phyloP scores from a whole-genome alignment of 83 land plant species.

The Thuja plicata region DNA sequence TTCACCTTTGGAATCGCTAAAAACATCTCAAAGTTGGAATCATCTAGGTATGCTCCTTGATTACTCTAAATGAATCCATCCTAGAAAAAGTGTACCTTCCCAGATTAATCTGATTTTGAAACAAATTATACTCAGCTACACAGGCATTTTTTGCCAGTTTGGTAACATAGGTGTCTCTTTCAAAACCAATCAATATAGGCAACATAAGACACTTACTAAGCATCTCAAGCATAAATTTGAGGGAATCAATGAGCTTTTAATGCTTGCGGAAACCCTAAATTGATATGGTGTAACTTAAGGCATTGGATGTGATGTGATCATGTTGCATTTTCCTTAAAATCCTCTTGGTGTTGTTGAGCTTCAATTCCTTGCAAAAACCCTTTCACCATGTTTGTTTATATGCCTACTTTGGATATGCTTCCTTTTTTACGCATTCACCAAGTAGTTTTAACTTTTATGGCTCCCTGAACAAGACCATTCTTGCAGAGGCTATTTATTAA shows the following conservation, averaged over 20 bases:
- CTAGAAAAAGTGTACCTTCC: no score
- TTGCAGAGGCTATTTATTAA: slow-evolving; percentile 81
- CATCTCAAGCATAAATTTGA: slow-evolving; percentile 52
- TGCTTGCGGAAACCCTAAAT: slow-evolving; percentile 48
- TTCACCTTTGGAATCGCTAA: no score
- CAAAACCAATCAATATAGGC: slow-evolving; percentile 37
- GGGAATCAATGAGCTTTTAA: slow-evolving; percentile 37
- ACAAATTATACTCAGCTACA: no score
- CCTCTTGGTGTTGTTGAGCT: slow-evolving; percentile 48
- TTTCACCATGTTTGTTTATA: slow-evolving; percentile 72
- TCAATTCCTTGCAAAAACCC: slow-evolving; percentile 65
- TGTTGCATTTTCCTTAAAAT: slow-evolving; percentile 59
- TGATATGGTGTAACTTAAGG: slow-evolving; percentile 45
- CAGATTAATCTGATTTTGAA: no score
- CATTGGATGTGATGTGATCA: slow-evolving; percentile 53
- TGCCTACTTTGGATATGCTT: slow-evolving; percentile 61
- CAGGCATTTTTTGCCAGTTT: no score
- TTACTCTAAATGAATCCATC: no score
- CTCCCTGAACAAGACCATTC: slow-evolving; percentile 65
- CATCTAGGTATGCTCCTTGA: no score
- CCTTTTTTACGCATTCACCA: slow-evolving; percentile 70
- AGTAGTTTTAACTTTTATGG: slow-evolving; percentile 78
- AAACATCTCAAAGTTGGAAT: no score
- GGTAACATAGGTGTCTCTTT: slow-evolving; percentile 18
- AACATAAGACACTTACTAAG: slow-evolving; percentile 44